Evolutionary conservation across 768 basidiomycete species (phyloP).

Genomic region (Pleurotus djamor): DNA sequence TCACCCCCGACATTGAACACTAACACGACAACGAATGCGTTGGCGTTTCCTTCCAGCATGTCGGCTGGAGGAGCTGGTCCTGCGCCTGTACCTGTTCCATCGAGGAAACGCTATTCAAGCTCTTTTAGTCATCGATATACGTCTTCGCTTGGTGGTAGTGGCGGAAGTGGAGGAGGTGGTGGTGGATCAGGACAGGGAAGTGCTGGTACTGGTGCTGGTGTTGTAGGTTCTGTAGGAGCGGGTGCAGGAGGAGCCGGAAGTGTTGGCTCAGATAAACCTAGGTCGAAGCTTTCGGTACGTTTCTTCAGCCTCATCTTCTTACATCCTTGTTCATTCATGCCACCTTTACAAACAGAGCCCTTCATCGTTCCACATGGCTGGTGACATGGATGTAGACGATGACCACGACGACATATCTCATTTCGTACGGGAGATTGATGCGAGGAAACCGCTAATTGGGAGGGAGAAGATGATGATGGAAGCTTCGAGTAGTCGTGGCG

Average conservation of each 20-base stretch:
- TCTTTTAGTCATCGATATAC: conserved; percentile 75
- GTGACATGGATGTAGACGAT: conserved; percentile 10
- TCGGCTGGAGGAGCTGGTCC: conserved; percentile 12
- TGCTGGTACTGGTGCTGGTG: conserved; percentile 19
- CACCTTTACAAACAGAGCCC: conserved; percentile 23
- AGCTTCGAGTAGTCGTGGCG: conserved; percentile 2
- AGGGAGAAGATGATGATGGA: conserved; percentile 16
- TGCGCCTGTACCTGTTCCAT: conserved; percentile 14
- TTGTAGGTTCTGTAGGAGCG: conserved; percentile 6
- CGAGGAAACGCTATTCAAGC: conserved; percentile 70
- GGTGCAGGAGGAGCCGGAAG: background rate
- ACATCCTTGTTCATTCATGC: background rate
- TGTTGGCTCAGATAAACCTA: background rate
- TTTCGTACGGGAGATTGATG: conserved; percentile 77
- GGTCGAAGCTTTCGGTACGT: background rate
- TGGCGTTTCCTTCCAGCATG: background rate
- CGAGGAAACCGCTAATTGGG: conserved; percentile 60
- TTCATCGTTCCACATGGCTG: conserved; percentile 44
- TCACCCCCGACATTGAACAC: conserved; percentile 27
- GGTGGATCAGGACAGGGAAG: conserved; percentile 11
- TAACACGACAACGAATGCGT: background rate
- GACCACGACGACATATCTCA: conserved; percentile 79
- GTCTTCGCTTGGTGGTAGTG: conserved; percentile 31
- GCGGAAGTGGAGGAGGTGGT: conserved; percentile 12
- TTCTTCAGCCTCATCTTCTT: background rate